These are phyloP conservation scores for Simplicillium sp. DNA, from an alignment of 2,329 filamentous ascomycete genomes.

Conservation along the genomic window DNA sequence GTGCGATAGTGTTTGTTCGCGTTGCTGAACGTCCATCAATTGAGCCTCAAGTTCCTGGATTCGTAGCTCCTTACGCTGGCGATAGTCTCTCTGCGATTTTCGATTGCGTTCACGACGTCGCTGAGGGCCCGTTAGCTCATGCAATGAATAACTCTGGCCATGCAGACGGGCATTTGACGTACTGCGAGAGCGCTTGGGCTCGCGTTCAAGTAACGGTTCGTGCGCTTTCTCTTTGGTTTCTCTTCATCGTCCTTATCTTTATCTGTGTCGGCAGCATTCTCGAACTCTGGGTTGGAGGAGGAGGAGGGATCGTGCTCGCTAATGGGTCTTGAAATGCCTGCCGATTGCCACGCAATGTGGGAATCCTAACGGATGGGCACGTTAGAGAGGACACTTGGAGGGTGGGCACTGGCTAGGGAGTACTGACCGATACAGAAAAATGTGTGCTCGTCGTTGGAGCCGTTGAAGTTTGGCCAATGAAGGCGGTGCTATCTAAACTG, in stretches of 20 bases:
- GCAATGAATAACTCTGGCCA: neutral
- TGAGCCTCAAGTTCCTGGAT: slow-evolving; percentile 53
- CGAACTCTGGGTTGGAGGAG: neutral
- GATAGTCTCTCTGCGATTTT: slow-evolving; percentile 21
- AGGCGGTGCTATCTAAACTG: too few species aligned
- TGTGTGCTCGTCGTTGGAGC: too few species aligned
- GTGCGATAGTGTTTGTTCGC: slow-evolving; percentile 43
- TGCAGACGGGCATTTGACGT: slow-evolving; percentile 14
- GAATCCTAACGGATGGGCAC: too few species aligned
- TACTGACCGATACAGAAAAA: too few species aligned
- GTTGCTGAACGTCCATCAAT: slow-evolving; percentile 41
- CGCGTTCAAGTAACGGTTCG: slow-evolving; percentile 44
- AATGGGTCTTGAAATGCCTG: too few species aligned
- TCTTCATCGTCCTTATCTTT: neutral
- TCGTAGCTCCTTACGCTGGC: slow-evolving; percentile 39
- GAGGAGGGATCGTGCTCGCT: too few species aligned
- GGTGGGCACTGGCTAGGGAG: too few species aligned
- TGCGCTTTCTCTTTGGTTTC: slow-evolving; percentile 35
- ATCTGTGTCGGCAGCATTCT: neutral
- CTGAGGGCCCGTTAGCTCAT: slow-evolving; percentile 7
- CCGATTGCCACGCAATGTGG: too few species aligned
- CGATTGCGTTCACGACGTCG: slow-evolving; percentile 21
- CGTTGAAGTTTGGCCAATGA: too few species aligned
- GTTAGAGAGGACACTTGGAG: too few species aligned
- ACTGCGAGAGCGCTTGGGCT: slow-evolving; percentile 39